Evolutionary conservation across 495 filamentous ascomycete genomes (phyloP), one percentile per base, ranked within the genome.

Genomic region (Aspergillus carlsbadensis): DNA sequence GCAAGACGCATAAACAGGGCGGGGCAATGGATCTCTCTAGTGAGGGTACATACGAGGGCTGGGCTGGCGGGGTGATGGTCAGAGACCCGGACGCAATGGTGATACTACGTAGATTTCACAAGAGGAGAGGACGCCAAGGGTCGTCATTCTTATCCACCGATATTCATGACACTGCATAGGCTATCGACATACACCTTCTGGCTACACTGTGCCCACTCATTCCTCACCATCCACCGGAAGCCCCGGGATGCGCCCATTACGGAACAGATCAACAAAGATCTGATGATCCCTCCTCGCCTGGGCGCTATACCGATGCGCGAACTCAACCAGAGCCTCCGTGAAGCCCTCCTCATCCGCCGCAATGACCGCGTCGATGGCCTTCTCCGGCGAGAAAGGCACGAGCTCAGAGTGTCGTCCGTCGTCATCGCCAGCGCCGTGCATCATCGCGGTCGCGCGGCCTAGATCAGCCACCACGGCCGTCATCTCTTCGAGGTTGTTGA

Each of bases 201-300:
- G n/a, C n/a, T n/a, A n/a, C n/a, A n/a, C n/a, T n/a, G n/a, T n/a
- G n/a, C n/a, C n/a, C n/a, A n/a, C n/a, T 44, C 26, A 35, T 26
- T 26, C 43, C 35, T 58, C 56, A 17, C 40, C 49, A 48, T 58
- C 41, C 20, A 53, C 49, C 3, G 18, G 20, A 17, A 58, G 20
- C 1, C 56, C 58, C 17, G 58, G 46, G 22, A 61, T 61, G 1
- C 41, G 46, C 8, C 58, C 58, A 56, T 56, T 56, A 13, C 58
- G 29, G 33, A 61, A 61, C 26, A 61, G 18, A 53, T 61, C 58
- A 14, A 61, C 52, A 42, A 61, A 61, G 29, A 61, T 61, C 13
- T 61, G 52, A 35, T 61, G 58, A 26, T 61, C 58, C 8, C 33
- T 29, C 18, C 58, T 24, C 2, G 58, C 37, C 41, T 56, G 45